Evolutionary conservation across 108 stramenopile genomes (phyloP).

Genomic region (Licmophora abbreviata): DNA sequence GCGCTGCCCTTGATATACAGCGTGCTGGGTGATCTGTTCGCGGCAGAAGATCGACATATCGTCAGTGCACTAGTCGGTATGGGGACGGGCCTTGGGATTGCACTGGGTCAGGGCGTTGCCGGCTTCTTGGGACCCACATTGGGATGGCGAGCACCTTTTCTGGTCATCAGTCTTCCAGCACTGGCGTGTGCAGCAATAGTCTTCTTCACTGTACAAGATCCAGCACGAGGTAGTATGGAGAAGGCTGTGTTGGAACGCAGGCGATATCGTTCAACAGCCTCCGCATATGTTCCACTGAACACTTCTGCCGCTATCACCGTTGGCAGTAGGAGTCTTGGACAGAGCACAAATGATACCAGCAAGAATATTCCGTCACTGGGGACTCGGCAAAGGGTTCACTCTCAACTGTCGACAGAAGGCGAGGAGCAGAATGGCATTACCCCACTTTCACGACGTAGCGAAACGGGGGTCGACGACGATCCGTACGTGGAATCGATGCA

Average conservation of each 20-base stretch:
- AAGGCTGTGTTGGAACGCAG: conserved; percentile 10
- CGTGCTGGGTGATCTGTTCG: conserved; percentile 71
- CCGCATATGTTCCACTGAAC: neutral
- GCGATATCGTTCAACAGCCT: neutral
- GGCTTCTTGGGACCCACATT: conserved; percentile 68
- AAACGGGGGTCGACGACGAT: neutral
- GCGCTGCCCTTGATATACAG: conserved; percentile 80
- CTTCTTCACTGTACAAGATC: conserved; percentile 51
- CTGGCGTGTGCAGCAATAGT: conserved; percentile 57
- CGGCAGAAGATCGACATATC: conserved; percentile 46
- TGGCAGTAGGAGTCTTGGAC: too few relatives aligned
- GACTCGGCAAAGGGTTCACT: too few relatives aligned
- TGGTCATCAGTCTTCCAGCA: conserved; percentile 63
- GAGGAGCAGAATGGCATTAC: neutral
- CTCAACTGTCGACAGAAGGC: neutral
- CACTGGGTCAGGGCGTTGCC: conserved; percentile 63
- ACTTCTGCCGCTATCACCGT: too few relatives aligned
- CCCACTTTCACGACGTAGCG: neutral
- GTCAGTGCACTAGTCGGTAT: conserved; percentile 63
- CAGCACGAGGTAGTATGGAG: conserved; percentile 64
- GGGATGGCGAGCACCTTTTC: conserved; percentile 81
- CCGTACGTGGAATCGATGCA: too few relatives aligned
- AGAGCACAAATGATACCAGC: too few relatives aligned
- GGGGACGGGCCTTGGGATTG: conserved; percentile 63
- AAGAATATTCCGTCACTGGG: too few relatives aligned